Conservation (phyloP, 2,329 filamentous ascomycete species). For the Aspergillus fumigatiaffinis region DNA sequence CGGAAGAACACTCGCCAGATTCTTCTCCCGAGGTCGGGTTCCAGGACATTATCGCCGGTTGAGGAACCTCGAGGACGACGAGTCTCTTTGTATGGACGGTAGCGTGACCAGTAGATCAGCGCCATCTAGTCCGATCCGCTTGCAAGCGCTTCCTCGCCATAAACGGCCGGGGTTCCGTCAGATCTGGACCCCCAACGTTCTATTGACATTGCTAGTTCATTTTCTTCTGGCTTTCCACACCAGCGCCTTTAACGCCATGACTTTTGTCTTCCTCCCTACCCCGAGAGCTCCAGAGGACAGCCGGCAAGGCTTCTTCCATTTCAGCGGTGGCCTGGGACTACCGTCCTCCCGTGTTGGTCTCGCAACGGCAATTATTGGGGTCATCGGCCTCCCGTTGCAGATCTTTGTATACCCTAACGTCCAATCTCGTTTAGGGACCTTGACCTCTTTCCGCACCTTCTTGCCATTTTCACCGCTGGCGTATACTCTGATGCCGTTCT, state of each 20-base stretch:
- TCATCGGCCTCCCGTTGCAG: slow-evolving; percentile 70
- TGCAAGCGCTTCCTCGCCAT: slow-evolving; percentile 31
- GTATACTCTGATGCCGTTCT: slow-evolving; percentile 66
- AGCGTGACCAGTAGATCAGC: slow-evolving; percentile 21
- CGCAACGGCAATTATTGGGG: slow-evolving; percentile 71
- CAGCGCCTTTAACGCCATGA: slow-evolving; percentile 71
- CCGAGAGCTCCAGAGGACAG: slow-evolving; percentile 53
- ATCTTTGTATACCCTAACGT: slow-evolving; percentile 67
- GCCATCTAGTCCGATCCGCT: slow-evolving; percentile 23
- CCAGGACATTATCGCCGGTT: slow-evolving; percentile 35
- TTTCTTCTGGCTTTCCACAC: slow-evolving; percentile 70
- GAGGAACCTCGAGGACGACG: slow-evolving; percentile 22
- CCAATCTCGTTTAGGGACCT: slow-evolving; percentile 63
- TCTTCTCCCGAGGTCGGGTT: slow-evolving; percentile 19
- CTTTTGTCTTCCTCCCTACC: slow-evolving; percentile 72
- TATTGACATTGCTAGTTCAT: slow-evolving; percentile 58
- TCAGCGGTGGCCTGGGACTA: slow-evolving; percentile 71
- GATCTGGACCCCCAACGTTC: slow-evolving; percentile 53
- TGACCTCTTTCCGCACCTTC: slow-evolving; percentile 64
- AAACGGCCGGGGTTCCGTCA: slow-evolving; percentile 45
- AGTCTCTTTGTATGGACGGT: slow-evolving; percentile 32
- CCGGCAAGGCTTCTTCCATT: slow-evolving; percentile 49
- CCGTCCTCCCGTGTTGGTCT: slow-evolving; percentile 68
- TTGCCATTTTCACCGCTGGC: slow-evolving; percentile 67
- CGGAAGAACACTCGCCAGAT: slow-evolving; percentile 31